phyloP scores from a whole-genome alignment of 257 asterid genomes.

The Salvia rosmarinus region DNA sequence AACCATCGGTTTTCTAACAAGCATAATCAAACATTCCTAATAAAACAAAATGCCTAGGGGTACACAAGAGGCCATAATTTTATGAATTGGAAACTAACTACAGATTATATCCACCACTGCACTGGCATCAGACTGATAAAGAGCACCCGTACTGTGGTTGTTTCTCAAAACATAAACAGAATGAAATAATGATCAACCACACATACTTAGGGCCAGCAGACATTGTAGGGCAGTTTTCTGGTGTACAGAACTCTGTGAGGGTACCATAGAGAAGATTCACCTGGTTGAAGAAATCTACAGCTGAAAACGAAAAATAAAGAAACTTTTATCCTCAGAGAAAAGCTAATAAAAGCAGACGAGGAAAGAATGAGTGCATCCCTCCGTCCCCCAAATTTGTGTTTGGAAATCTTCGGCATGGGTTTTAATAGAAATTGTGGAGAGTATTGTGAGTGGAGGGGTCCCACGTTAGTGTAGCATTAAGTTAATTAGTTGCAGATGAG shows the following conservation, averaged over 20 bases:
- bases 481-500: too few relatives aligned
- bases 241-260: constrained; percentile 89
- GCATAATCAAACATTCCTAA: neutral
- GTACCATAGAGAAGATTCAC: constrained; percentile 96
- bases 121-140: neutral
- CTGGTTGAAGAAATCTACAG: constrained; percentile 95
- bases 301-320: constrained; percentile 56
- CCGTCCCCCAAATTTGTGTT: too few relatives aligned
- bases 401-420: too few relatives aligned
- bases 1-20: neutral
- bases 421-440: too few relatives aligned
- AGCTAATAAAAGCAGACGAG: constrained; percentile 11
- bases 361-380: neutral
- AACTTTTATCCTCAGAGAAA: constrained; percentile 29
- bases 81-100: constrained; percentile 5
- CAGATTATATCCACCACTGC: constrained; percentile 12
- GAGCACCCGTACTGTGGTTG: too few relatives aligned
- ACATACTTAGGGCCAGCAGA: constrained; percentile 97
- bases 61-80: neutral
- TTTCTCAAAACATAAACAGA: neutral
- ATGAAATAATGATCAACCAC: constrained; percentile 17
- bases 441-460: too few relatives aligned
- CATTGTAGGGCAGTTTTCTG: constrained; percentile 94
- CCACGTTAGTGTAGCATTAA: too few relatives aligned
- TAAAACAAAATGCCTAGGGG: neutral